Evolutionary conservation across 2,329 filamentous ascomycete species (phyloP).

Genomic region (Ilyonectria robusta): DNA sequence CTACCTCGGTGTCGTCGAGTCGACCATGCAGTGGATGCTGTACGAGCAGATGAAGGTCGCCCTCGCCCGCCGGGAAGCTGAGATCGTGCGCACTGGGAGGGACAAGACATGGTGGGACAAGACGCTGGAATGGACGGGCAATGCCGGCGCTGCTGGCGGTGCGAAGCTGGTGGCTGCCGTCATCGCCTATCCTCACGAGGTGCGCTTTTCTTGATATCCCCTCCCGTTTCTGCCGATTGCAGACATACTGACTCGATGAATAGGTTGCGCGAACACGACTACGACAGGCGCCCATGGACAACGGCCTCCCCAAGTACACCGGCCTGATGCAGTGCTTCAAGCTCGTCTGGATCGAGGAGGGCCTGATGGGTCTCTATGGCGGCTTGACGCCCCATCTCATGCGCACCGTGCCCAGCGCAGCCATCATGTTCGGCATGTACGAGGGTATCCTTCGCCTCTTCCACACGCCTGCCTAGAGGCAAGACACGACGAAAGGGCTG

Average conservation of each 20-base stretch:
- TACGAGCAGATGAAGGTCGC: conserved; percentile 92
- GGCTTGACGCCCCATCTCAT: conserved; percentile 93
- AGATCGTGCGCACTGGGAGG: conserved; percentile 70
- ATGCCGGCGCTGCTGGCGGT: conserved; percentile 82
- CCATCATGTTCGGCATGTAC: conserved; percentile 97
- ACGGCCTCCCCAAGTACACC: conserved; percentile 85
- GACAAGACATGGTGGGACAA: conserved; percentile 80
- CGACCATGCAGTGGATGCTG: conserved; percentile 91
- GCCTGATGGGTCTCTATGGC: conserved; percentile 87
- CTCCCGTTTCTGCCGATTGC: not conserved
- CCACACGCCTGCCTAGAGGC: conserved; percentile 53
- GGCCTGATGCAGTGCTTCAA: conserved; percentile 91
- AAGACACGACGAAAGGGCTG: not conserved
- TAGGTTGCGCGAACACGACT: conserved; percentile 86
- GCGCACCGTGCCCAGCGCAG: conserved; percentile 90
- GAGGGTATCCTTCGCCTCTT: conserved; percentile 69
- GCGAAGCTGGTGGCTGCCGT: conserved; percentile 90
- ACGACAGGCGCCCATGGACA: conserved; percentile 83
- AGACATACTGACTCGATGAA: conserved; percentile 8
- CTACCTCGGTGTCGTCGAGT: conserved; percentile 92
- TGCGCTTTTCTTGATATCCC: conserved; percentile 54
- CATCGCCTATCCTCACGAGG: conserved; percentile 93
- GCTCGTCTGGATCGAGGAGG: conserved; percentile 89
- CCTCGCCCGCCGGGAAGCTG: conserved; percentile 75
- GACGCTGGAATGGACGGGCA: conserved; percentile 83